A percentile compares a stretch with the other conserved stretches of the same genome.
phyloP scores from a whole-genome alignment of 2,329 filamentous ascomycete species.

The Coleophoma crateriformis region DNA sequence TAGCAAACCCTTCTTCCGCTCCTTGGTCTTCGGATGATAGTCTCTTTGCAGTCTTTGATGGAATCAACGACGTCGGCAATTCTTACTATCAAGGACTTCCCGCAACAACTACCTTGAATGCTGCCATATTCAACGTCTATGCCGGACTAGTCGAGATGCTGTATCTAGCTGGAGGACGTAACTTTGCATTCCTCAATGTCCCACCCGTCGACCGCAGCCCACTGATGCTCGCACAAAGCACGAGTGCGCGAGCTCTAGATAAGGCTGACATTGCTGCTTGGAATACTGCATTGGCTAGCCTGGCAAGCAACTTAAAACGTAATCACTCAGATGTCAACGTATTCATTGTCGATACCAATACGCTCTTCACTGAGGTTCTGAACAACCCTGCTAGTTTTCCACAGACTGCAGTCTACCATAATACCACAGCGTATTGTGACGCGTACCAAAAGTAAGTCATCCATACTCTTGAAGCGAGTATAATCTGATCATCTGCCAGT shows the following conservation, averaged over 20 bases:
- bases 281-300: conserved; percentile 38
- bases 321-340: conserved; percentile 36
- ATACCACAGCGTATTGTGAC: conserved; percentile 48
- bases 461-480: not conserved
- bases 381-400: conserved; percentile 42
- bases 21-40: conserved; percentile 31
- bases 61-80: conserved; percentile 51
- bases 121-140: conserved; percentile 37
- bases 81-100: conserved; percentile 31
- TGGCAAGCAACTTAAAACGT: conserved; percentile 31
- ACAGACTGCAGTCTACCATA: conserved; percentile 46
- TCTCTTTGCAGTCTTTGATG: conserved; percentile 45
- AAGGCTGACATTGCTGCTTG: conserved; percentile 42
- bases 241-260: conserved; percentile 26
- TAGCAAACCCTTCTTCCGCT: conserved; percentile 18
- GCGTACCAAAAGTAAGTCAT: conserved; percentile 46
- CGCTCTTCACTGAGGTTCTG: conserved; percentile 45
- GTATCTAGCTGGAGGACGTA: conserved; percentile 46
- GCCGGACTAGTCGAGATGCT: conserved; percentile 36
- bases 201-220: conserved; percentile 52
- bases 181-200: conserved; percentile 54
- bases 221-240: conserved; percentile 34
- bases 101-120: conserved; percentile 28
- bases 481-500: conserved; percentile 23
- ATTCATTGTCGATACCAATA: conserved; percentile 47